Percentiles rank a stretch among this genome's conserved stretches.
Conservation (phyloP, 208 protist genomes). For the Crithidia mellificae region DNA sequence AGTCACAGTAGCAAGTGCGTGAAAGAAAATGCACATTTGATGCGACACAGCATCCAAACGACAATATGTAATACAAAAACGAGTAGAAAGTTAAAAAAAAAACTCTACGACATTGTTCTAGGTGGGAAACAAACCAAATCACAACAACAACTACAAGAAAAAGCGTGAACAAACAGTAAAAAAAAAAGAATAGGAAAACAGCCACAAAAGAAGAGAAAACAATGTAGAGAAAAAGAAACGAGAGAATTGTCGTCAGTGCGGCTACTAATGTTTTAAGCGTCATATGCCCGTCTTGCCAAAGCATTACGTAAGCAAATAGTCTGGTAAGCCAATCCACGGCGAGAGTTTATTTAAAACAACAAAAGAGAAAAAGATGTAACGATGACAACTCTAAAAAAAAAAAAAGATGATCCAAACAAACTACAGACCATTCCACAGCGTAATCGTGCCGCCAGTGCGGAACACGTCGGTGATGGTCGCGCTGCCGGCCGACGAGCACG, state of each 20-base stretch:
- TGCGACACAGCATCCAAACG: background rate
- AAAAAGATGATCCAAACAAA: too few relatives aligned
- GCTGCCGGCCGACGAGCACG: conserved; percentile 4
- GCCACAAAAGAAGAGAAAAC: background rate
- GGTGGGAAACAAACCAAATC: background rate
- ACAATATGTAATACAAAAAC: background rate
- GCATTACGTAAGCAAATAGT: too few relatives aligned
- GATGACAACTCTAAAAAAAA: too few relatives aligned
- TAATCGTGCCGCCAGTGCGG: background rate
- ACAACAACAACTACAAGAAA: too few relatives aligned
- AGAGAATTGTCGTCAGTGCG: too few relatives aligned
- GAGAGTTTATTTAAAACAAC: too few relatives aligned
- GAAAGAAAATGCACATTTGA: background rate
- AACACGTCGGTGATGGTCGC: conserved; percentile 24
- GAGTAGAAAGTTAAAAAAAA: background rate
- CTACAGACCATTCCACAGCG: conserved; percentile 3
- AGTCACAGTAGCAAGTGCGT: background rate
- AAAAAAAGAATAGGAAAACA: conserved; percentile 18
- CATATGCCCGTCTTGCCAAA: too few relatives aligned
- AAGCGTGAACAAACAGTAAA: too few relatives aligned
- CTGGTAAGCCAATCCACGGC: too few relatives aligned
- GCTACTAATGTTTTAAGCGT: too few relatives aligned
- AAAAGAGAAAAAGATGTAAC: background rate
- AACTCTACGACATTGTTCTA: background rate
- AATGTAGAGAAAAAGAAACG: background rate